Conservation (phyloP, 257 asterid genomes). For the Plectranthus barbatus region DNA sequence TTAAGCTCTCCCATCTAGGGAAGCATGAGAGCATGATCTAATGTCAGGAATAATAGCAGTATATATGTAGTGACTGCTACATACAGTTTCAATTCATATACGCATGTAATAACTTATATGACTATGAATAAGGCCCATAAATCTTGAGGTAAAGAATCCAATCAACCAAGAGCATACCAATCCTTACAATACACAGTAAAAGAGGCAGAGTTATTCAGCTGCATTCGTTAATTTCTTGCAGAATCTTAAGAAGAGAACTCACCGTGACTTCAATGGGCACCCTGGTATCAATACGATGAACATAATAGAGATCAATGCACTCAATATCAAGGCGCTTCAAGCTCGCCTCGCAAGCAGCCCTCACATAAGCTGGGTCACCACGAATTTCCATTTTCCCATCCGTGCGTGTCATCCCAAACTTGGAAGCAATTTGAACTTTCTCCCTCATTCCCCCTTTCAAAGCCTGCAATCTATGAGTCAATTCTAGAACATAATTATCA, state of each 20-base stretch:
- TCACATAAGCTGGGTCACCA: slow-evolving; percentile 15
- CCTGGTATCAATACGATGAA: slow-evolving; percentile 24
- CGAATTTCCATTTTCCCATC: background rate
- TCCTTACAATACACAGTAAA: background rate
- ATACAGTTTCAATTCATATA: too few relatives aligned
- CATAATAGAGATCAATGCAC: slow-evolving; percentile 24
- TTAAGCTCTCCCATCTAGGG: slow-evolving; percentile 61
- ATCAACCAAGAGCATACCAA: background rate
- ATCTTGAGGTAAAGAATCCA: too few relatives aligned
- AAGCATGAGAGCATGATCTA: background rate
- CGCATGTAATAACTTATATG: background rate
- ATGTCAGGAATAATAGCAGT: background rate
- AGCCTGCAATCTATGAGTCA: slow-evolving; percentile 7
- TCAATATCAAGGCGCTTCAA: slow-evolving; percentile 19
- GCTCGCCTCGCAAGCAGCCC: slow-evolving; percentile 24
- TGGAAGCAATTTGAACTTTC: slow-evolving; percentile 20
- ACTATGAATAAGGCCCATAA: background rate
- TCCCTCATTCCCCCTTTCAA: slow-evolving; percentile 17
- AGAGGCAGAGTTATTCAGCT: too few relatives aligned
- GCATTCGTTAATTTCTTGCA: too few relatives aligned
- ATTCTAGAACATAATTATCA: too few relatives aligned
- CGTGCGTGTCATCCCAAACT: slow-evolving; percentile 5
- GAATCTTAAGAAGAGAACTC: background rate
- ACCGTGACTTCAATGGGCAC: slow-evolving; percentile 46
- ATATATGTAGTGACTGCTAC: background rate